phyloP scores from a whole-genome alignment of 495 filamentous ascomycete genomes.

The Penicillium alfredii region DNA sequence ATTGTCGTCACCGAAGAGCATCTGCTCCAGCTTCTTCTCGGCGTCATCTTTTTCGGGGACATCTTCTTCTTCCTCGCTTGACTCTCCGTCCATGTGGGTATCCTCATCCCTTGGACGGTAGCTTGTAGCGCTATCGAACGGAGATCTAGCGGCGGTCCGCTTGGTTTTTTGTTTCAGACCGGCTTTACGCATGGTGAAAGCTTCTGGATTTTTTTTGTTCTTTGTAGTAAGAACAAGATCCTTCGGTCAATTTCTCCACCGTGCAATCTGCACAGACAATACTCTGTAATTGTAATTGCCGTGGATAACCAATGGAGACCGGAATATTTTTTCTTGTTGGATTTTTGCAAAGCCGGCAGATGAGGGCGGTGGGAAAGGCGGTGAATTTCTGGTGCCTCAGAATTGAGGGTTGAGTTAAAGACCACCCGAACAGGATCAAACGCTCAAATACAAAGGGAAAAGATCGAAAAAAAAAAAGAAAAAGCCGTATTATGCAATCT shows the following conservation, averaged over 20 bases:
- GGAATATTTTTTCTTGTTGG: constrained; percentile 29
- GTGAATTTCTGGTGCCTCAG: constrained; percentile 3
- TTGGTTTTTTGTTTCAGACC: constrained; percentile 33
- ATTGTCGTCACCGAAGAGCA: constrained; percentile 80
- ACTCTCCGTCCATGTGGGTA: constrained; percentile 27
- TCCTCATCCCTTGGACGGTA: constrained; percentile 19
- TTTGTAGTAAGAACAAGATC: too few relatives aligned
- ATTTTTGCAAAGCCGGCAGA: constrained; percentile 24
- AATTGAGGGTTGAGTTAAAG: neutral
- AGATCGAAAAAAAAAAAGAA: neutral
- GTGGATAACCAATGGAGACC: too few relatives aligned
- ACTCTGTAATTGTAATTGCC: too few relatives aligned
- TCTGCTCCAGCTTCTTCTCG: constrained; percentile 75
- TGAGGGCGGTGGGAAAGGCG: constrained; percentile 18
- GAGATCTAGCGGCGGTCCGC: constrained; percentile 20
- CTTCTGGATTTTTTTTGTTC: neutral
- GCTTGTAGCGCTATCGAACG: constrained; percentile 19
- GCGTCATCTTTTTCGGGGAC: constrained; percentile 64
- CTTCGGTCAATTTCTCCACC: too few relatives aligned
- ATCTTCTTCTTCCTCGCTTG: constrained; percentile 36
- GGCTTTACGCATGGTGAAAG: constrained; percentile 26
- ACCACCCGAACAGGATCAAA: constrained; percentile 1
- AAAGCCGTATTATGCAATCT: too few relatives aligned
- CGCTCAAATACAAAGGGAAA: neutral
- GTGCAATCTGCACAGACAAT: too few relatives aligned